Percentiles rank a stretch among this genome's conserved stretches.
These are phyloP conservation scores for Aspergillus calidoustus DNA, from an alignment of 2,329 filamentous ascomycete species.

Conservation along the genomic window DNA sequence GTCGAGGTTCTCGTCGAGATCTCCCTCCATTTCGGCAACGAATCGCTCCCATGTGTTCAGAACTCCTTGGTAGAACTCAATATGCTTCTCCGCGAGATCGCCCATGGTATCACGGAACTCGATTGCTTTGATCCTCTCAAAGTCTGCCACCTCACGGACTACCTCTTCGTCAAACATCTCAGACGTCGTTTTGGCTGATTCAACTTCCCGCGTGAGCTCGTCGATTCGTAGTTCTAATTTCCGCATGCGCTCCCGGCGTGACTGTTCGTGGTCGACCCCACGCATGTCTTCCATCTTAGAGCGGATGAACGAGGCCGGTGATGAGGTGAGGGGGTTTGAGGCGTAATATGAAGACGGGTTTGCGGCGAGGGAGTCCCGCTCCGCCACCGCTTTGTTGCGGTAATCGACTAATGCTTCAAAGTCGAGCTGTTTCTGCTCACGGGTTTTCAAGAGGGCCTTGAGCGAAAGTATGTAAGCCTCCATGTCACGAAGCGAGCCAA, in stretches of 20 bases:
- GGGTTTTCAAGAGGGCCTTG: slow-evolving; percentile 84
- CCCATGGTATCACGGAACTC: slow-evolving; percentile 91
- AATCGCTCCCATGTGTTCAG: slow-evolving; percentile 88
- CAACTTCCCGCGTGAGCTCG: slow-evolving; percentile 85
- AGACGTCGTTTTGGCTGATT: slow-evolving; percentile 80
- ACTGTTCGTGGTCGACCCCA: slow-evolving; percentile 94
- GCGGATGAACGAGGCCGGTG: slow-evolving; percentile 83
- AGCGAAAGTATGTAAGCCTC: slow-evolving; percentile 88
- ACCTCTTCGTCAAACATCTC: slow-evolving; percentile 97
- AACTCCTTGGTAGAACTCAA: slow-evolving; percentile 81
- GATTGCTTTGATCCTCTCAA: slow-evolving; percentile 92
- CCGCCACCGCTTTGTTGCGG: slow-evolving; percentile 83
- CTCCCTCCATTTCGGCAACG: slow-evolving; percentile 81
- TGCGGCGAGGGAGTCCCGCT: slow-evolving; percentile 78
- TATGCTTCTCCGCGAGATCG: slow-evolving; percentile 79
- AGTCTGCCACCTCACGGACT: slow-evolving; percentile 87
- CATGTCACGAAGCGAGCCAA: slow-evolving; percentile 92
- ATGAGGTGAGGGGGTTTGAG: slow-evolving; percentile 57
- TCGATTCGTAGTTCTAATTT: slow-evolving; percentile 93
- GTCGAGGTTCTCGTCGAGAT: slow-evolving; percentile 42
- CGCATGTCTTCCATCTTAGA: slow-evolving; percentile 96
- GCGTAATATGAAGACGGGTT: slow-evolving; percentile 65
- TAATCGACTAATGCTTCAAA: slow-evolving; percentile 96
- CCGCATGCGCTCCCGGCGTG: slow-evolving; percentile 80
- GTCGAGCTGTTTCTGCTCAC: slow-evolving; percentile 97